Evolutionary conservation across 768 basidiomycete genomes (phyloP).

Genomic region (Termitomyces sp.): DNA sequence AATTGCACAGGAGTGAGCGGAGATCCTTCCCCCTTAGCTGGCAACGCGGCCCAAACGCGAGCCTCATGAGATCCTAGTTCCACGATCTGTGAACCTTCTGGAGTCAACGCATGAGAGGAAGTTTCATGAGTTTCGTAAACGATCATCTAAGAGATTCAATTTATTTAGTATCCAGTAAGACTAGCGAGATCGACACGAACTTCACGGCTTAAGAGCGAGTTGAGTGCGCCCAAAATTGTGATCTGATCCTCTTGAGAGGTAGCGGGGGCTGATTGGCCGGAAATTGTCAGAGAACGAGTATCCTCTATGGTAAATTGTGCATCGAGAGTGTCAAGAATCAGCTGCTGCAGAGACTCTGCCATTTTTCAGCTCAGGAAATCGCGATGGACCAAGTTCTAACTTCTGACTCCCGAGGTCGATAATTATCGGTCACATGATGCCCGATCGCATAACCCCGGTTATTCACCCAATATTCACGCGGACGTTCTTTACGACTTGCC

Average conservation of each 20-base stretch:
- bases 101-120: slow-evolving; percentile 68
- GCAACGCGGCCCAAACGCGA: slow-evolving; percentile 86
- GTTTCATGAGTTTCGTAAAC: slow-evolving; percentile 76
- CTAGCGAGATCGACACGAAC: slow-evolving; percentile 40
- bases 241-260: slow-evolving; percentile 77
- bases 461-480: neutral
- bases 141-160: slow-evolving; percentile 65
- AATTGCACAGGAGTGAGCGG: slow-evolving; percentile 69
- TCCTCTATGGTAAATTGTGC: slow-evolving; percentile 56
- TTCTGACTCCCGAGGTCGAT: slow-evolving; percentile 12
- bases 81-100: slow-evolving; percentile 81
- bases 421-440: slow-evolving; percentile 9
- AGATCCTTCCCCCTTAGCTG: slow-evolving; percentile 63
- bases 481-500: neutral
- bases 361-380: slow-evolving; percentile 33
- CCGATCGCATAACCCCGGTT: neutral
- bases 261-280: slow-evolving; percentile 58
- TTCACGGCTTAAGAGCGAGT: slow-evolving; percentile 85
- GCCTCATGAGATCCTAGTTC: slow-evolving; percentile 91
- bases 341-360: slow-evolving; percentile 79
- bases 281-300: slow-evolving; percentile 65
- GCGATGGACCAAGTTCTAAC: slow-evolving; percentile 3
- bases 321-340: slow-evolving; percentile 73
- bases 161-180: slow-evolving; percentile 7
- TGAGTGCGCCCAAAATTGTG: slow-evolving; percentile 84